Evolutionary conservation across 1,284 basidiomycete species (phyloP), one percentile per base, ranked within the genome.

Genomic region (Ganoderma resinaceum): DNA sequence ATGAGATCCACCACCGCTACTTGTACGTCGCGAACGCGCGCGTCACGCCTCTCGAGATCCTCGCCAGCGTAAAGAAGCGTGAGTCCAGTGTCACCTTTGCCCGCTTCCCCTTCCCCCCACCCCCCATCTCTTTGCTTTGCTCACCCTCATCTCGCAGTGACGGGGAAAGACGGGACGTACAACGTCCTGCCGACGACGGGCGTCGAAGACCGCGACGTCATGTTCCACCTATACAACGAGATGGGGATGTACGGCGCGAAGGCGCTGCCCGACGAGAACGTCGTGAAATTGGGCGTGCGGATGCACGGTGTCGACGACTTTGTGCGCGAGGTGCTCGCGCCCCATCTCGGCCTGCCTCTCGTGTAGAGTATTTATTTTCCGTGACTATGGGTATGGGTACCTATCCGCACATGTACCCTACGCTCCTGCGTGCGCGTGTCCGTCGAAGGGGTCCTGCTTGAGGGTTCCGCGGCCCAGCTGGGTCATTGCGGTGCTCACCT

Each of bases 211-310:
- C 73, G 74, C 57, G 74, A 74, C 60, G 62, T 74, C 68, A 74
- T 76, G 74, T 76, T 76, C 70, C 68, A 69, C 66, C 70, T 76
- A 31, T 76, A 76, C 65, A 76, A 74, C 69, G 74, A 76, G 65
- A 62, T 70, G 61, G 74, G 74, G 11, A 76, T 76, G 74, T 76
- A 74, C 52, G 70, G 72, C n/a, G 43, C 62, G 29, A 74, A n/a
- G n/a, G n/a, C n/a, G n/a, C n/a, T n/a, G n/a, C n/a, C n/a, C n/a
- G n/a, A n/a, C n/a, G n/a, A n/a, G n/a, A n/a, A 70, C 55, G 59
- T 76, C 16, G 29, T 67, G 23, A 69, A 66, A 64, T 66, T 76
- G 1, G 74, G 74, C 3, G 73, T 76, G 35, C 38, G 67, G 59
- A 65, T 74, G 63, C 74, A 76, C 55, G 66, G 42, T 2, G 63